Evolutionary conservation across 257 asterid genomes (phyloP), one percentile per base, ranked within the genome.

Genomic region (Solanum boliviense): DNA sequence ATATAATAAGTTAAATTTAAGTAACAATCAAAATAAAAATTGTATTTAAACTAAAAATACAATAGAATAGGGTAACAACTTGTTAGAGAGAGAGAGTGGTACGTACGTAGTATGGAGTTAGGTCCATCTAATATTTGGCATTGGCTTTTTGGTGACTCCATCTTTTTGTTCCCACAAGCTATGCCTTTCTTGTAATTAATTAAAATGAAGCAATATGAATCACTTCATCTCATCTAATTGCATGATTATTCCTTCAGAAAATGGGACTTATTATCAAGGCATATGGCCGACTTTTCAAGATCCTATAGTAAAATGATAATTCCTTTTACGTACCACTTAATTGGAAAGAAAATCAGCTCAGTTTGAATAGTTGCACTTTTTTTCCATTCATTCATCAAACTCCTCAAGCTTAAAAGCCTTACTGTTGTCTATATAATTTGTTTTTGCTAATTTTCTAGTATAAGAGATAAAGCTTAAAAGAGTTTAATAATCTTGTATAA

Each of bases 71-170:
- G 31, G 13, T 4, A n/a, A n/a, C 29, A 11, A 62, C 15, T 5
- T 23, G 16, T 62, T 62, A 68, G 87, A 91, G 52, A 81, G 48
- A 52, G 31, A 81, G 52, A 52, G 32, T 58, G 41, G 60, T 81
- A 62, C 13, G 39, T 65, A 72, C n/a, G 44, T 27, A 29, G 83
- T 10, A 86, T 6, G 29, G 29, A 74, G 88, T 92, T 91, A 87
- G 92, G 92, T 92, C 83, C 79, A 91, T 91, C 94, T 86, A 91
- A 87, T 87, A 48, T 18, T 41, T n/a, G 41, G 71, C 81, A 83
- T 88, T 86, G 73, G 44, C 83, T 23, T 76, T 78, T 38, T 27
- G 72, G 25, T 87, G 71, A 85, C 90, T 88, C 83, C 89, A 86
- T 73, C 67, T 84, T 83, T 88, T 38, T 34, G 8, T 36, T 62